phyloP scores from a whole-genome alignment of 768 basidiomycete species.

The Russula compacta region DNA sequence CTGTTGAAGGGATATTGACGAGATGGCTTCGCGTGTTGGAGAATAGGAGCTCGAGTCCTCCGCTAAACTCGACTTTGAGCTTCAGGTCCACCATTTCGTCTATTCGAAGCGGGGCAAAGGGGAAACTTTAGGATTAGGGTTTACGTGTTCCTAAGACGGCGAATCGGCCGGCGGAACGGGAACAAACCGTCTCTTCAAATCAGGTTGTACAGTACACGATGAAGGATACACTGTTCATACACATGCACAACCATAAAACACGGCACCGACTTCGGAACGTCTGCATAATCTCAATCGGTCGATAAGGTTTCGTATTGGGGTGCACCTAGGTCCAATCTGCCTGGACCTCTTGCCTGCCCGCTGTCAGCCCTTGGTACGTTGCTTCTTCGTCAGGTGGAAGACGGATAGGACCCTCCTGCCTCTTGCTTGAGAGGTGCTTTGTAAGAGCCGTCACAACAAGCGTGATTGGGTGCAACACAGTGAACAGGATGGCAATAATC shows the following conservation, averaged over 20 bases:
- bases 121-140: neutral
- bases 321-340: conserved; percentile 12
- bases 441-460: conserved; percentile 39
- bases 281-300: neutral
- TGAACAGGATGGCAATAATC: conserved; percentile 56
- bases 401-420: conserved; percentile 31
- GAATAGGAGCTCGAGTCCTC: conserved; percentile 83
- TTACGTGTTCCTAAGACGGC: neutral
- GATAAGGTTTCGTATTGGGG: neutral
- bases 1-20: conserved; percentile 43
- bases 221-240: neutral
- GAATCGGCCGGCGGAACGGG: no score
- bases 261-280: neutral
- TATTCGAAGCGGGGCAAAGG: neutral
- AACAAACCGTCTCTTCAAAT: no score
- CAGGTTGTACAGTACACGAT: neutral
- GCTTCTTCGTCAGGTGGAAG: conserved; percentile 34
- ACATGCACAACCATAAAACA: neutral
- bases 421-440: conserved; percentile 25
- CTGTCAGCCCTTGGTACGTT: neutral
- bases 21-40: conserved; percentile 52
- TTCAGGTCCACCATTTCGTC: conserved; percentile 21
- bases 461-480: conserved; percentile 54
- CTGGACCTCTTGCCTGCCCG: conserved; percentile 1
- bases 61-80: conserved; percentile 69